phyloP scores from a whole-genome alignment of 164 flowering plant genomes.

The Berberis vulgaris region DNA sequence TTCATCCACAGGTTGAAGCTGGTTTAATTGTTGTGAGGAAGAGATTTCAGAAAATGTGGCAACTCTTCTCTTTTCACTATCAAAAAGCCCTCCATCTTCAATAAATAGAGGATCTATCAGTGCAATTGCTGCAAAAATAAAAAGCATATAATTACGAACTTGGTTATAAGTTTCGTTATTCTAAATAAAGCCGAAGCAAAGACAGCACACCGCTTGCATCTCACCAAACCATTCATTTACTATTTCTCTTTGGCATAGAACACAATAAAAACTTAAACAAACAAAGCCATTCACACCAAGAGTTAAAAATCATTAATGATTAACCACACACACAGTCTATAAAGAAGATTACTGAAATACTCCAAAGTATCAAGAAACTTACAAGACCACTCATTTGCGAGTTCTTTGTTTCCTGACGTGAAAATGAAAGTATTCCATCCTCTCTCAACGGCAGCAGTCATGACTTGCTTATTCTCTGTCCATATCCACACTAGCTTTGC shows the following conservation, averaged over 20 bases:
- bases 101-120: conserved; percentile 56
- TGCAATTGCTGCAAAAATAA: conserved; percentile 51
- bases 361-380: conserved; percentile 5
- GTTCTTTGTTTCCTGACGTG: conserved; percentile 24
- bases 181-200: neutral
- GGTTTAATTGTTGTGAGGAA: conserved; percentile 45
- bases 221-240: neutral
- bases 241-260: neutral
- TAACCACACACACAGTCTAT: neutral
- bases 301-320: neutral
- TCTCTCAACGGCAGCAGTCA: conserved; percentile 81
- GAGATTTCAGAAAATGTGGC: conserved; percentile 53
- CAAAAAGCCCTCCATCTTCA: conserved; percentile 42
- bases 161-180: neutral
- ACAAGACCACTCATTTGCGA: conserved; percentile 80
- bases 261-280: neutral
- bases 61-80: conserved; percentile 36
- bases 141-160: neutral
- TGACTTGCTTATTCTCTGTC: conserved; percentile 73
- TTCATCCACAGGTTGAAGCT: conserved; percentile 36
- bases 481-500: conserved; percentile 77
- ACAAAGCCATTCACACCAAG: neutral
- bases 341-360: neutral
- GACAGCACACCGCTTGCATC: neutral
- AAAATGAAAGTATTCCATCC: conserved; percentile 88